Conservation (phyloP, 371 early-diverging fungal species). For the Mucor irregularis region DNA sequence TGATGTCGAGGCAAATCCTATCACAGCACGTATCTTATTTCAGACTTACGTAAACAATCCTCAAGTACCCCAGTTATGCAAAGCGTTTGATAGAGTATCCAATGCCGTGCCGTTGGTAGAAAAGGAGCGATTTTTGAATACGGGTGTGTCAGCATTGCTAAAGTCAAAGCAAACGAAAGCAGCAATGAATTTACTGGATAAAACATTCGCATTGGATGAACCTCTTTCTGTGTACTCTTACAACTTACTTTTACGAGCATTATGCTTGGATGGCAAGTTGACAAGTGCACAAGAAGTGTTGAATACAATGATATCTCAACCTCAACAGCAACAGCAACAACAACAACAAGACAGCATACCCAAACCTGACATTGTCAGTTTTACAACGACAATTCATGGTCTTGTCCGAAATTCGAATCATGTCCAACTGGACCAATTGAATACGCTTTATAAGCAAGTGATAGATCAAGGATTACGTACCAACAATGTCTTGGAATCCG, state of each 20-base stretch:
- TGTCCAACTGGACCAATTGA: slow-evolving; percentile 13
- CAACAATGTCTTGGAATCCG: slow-evolving; percentile 29
- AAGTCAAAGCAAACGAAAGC: slow-evolving; percentile 21
- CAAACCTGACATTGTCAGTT: slow-evolving; percentile 42
- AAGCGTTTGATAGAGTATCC: slow-evolving; percentile 27
- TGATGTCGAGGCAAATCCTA: slow-evolving; percentile 9
- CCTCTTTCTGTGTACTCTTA: slow-evolving; percentile 24
- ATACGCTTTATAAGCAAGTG: slow-evolving; percentile 26
- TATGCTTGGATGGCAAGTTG: slow-evolving; percentile 28
- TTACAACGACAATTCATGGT: slow-evolving; percentile 42
- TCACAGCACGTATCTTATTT: slow-evolving; percentile 36
- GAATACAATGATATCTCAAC: slow-evolving; percentile 20
- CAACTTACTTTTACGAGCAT: slow-evolving; percentile 31
- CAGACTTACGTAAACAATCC: slow-evolving; percentile 11
- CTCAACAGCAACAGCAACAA: too few relatives aligned
- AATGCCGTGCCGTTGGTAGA: background rate
- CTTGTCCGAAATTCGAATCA: slow-evolving; percentile 17
- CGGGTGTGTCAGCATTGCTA: slow-evolving; percentile 22
- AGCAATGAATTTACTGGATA: slow-evolving; percentile 25
- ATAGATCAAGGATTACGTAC: slow-evolving; percentile 13
- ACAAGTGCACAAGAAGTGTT: slow-evolving; percentile 29
- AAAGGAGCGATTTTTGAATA: slow-evolving; percentile 17
- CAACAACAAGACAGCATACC: slow-evolving; percentile 26
- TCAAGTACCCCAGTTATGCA: slow-evolving; percentile 1
- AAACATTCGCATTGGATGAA: slow-evolving; percentile 11